phyloP scores from a whole-genome alignment of 805 yeast species.

The Maudiozyma serrabonitensis region DNA sequence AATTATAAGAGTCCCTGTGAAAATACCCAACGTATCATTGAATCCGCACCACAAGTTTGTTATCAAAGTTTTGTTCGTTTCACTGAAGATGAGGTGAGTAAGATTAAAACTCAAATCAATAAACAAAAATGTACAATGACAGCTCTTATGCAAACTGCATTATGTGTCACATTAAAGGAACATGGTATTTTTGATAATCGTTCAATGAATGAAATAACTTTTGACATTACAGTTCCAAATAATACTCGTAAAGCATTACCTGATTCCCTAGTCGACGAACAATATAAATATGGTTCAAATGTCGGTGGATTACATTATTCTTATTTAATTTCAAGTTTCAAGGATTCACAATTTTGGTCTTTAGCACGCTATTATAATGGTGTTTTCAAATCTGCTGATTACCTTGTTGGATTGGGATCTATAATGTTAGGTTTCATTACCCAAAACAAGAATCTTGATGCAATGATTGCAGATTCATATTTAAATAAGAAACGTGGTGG shows the following conservation, averaged over 20 bases:
- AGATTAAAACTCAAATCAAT: constrained; percentile 8
- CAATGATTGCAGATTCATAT: constrained; percentile 9
- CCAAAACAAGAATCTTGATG: constrained; percentile 15
- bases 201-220: constrained; percentile 12
- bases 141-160: constrained; percentile 19
- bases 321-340: constrained; percentile 14
- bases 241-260: constrained; percentile 14
- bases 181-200: constrained; percentile 12
- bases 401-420: constrained; percentile 14
- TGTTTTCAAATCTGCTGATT: constrained; percentile 11
- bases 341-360: constrained; percentile 12
- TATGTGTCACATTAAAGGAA: constrained; percentile 13
- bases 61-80: constrained; percentile 10
- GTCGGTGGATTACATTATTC: constrained; percentile 23
- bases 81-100: constrained; percentile 4
- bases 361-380: constrained; percentile 14
- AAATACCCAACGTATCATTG: constrained; percentile 4
- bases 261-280: constrained; percentile 7
- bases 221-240: constrained; percentile 19
- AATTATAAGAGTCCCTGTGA: constrained; percentile 10
- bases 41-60: constrained; percentile 3
- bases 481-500: constrained; percentile 16
- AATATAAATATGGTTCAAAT: constrained; percentile 18
- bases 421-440: constrained; percentile 13
- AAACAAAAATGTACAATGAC: constrained; percentile 15